Percentiles rank a stretch among this genome's conserved stretches.
Conservation (phyloP, 2,329 filamentous ascomycete species). For the Hypoxylon sp. region DNA sequence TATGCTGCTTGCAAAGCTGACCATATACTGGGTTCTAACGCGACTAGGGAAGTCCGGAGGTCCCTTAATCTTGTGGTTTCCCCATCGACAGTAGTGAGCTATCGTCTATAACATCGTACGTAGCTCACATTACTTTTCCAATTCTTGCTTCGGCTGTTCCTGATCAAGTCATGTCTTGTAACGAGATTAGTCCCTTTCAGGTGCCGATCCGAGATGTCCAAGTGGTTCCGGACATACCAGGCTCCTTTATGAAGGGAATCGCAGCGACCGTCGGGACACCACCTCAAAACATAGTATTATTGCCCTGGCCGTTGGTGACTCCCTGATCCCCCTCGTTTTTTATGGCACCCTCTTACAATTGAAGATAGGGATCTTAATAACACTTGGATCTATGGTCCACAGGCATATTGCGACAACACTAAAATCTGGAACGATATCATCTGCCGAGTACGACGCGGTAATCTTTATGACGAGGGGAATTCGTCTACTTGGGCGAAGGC, state of each 20-base stretch:
- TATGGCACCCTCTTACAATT: too few species aligned
- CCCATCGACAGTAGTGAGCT: too few species aligned
- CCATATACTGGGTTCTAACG: too few species aligned
- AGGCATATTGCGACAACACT: slow-evolving; percentile 49
- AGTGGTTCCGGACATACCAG: slow-evolving; percentile 26
- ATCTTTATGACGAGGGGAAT: slow-evolving; percentile 28
- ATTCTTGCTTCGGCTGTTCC: not conserved
- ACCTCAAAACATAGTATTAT: slow-evolving; percentile 34
- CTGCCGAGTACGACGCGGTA: slow-evolving; percentile 44
- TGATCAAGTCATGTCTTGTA: slow-evolving; percentile 22
- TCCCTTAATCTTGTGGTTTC: too few species aligned
- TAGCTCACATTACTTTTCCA: too few species aligned
- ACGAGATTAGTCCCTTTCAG: slow-evolving; percentile 31
- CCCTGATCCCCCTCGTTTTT: too few species aligned
- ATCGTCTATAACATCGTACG: too few species aligned
- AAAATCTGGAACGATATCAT: slow-evolving; percentile 52
- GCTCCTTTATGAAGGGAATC: slow-evolving; percentile 40
- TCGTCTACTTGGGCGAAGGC: slow-evolving; percentile 31
- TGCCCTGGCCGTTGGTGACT: slow-evolving; percentile 36
- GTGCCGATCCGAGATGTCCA: slow-evolving; percentile 38
- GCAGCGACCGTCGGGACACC: slow-evolving; percentile 29
- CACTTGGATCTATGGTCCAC: slow-evolving; percentile 54
- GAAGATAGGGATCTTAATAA: slow-evolving; percentile 55
- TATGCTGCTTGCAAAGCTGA: too few species aligned
- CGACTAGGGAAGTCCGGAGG: too few species aligned